Evolutionary conservation across 345 rosid genomes (phyloP).

Genomic region (Acer yangbiense): DNA sequence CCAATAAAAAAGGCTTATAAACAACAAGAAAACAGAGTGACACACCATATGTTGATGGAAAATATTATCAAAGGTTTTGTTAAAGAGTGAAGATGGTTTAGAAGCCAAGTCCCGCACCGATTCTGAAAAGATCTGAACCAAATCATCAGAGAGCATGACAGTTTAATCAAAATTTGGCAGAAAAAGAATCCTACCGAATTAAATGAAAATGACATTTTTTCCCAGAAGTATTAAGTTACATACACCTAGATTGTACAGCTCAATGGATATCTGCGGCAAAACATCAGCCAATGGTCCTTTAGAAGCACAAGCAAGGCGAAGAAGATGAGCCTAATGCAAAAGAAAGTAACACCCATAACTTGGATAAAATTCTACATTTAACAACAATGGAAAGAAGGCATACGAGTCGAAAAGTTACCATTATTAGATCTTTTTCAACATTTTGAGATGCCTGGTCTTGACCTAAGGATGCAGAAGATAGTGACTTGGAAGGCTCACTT

Average conservation of each 20-base stretch:
- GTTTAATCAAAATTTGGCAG: constrained; percentile 20
- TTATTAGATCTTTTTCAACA: constrained; percentile 66
- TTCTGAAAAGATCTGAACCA: constrained; percentile 73
- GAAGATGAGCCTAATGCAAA: constrained; percentile 70
- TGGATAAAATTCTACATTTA: constrained; percentile 12
- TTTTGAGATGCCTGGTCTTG: constrained; percentile 49
- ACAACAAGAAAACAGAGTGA: constrained; percentile 15
- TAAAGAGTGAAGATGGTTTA: constrained; percentile 65
- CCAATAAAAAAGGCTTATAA: constrained; percentile 1
- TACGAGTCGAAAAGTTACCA: constrained; percentile 42
- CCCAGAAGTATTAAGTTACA: constrained; percentile 26
- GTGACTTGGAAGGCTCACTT: constrained; percentile 42
- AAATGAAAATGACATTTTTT: not conserved
- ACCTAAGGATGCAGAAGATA: constrained; percentile 51
- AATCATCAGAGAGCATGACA: constrained; percentile 26
- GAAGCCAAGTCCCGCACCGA: constrained; percentile 64
- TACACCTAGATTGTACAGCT: constrained; percentile 85
- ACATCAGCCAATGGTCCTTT: constrained; percentile 68
- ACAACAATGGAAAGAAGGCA: constrained; percentile 18
- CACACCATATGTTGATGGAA: constrained; percentile 71
- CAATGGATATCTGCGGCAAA: constrained; percentile 67
- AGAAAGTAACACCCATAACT: constrained; percentile 8
- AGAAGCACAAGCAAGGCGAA: constrained; percentile 81
- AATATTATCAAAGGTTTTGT: constrained; percentile 67
- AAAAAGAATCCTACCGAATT: not conserved